A percentile compares a stretch with the other conserved stretches of the same genome.
Conservation (phyloP, 1,284 basidiomycete genomes). For the Rhodotorula sp. region DNA sequence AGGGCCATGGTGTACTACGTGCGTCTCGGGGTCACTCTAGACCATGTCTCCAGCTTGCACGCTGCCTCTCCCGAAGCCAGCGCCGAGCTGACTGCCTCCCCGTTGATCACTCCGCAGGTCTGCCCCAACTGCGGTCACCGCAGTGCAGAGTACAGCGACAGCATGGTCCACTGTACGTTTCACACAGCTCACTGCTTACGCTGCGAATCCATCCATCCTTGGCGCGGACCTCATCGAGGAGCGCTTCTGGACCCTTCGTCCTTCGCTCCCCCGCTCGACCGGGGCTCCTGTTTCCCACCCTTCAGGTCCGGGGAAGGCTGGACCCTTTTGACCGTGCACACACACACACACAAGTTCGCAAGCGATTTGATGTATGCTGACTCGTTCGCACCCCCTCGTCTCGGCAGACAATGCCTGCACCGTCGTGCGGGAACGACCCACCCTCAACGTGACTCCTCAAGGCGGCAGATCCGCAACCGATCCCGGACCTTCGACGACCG, state of each 20-base stretch:
- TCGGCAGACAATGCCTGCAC: background rate
- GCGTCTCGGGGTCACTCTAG: background rate
- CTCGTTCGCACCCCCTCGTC: too few species aligned
- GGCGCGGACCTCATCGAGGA: too few species aligned
- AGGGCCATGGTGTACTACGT: slow-evolving; percentile 28
- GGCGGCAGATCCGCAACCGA: background rate
- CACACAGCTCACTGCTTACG: background rate
- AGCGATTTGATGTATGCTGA: too few species aligned
- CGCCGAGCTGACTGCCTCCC: background rate
- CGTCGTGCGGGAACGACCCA: background rate
- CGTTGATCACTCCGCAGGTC: slow-evolving; percentile 8
- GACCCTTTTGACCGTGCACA: background rate
- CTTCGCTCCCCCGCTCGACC: too few species aligned
- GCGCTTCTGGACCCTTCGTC: too few species aligned
- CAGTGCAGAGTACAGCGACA: slow-evolving; percentile 16
- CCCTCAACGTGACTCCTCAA: background rate
- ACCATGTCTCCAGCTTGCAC: too few species aligned
- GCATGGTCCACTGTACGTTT: slow-evolving; percentile 31
- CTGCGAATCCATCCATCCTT: too few species aligned
- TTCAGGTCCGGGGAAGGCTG: background rate
- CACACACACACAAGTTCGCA: too few species aligned
- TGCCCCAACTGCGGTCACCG: slow-evolving; percentile 29
- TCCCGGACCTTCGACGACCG: background rate
- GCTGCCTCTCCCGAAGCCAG: too few species aligned
- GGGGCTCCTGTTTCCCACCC: background rate